Evolutionary conservation across 139 green algal species (phyloP).

Genomic region (Chlorella vulgaris): DNA sequence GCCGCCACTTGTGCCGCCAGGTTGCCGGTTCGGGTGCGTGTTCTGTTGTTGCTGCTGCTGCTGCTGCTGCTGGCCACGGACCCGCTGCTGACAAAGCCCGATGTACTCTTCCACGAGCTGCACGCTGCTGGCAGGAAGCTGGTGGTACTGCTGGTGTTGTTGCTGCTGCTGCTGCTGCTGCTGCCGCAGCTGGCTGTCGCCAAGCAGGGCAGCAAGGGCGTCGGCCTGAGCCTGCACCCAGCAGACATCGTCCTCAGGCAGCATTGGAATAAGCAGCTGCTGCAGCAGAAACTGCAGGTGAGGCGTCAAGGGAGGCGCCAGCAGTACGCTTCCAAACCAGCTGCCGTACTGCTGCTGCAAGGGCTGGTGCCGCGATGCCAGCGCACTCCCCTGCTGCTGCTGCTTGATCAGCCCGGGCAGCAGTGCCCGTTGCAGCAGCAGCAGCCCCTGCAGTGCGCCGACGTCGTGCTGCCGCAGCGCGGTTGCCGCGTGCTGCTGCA

Average conservation of each 20-base stretch:
- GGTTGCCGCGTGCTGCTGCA: neutral
- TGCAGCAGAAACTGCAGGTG: conserved; percentile 30
- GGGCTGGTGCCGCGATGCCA: no score
- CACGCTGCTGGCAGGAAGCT: neutral
- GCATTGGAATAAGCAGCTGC: conserved; percentile 17
- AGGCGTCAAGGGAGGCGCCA: neutral
- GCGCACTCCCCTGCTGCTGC: no score
- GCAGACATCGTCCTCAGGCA: neutral
- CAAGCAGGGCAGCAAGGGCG: neutral
- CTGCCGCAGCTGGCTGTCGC: neutral
- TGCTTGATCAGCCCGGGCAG: neutral
- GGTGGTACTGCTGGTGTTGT: neutral
- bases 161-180: neutral
- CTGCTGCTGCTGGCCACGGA: neutral
- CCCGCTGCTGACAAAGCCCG: neutral
- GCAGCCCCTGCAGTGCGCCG: neutral
- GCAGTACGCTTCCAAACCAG: neutral
- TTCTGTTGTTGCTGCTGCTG: neutral
- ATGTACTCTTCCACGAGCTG: neutral
- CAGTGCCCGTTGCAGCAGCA: conserved; percentile 20
- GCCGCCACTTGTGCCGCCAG: neutral
- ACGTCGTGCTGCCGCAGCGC: neutral
- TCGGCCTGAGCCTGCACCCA: conserved; percentile 17
- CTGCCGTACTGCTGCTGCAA: neutral
- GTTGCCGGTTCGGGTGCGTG: neutral